These are phyloP conservation scores for Stagonosporopsis cucurbitacearum DNA, from an alignment of 2,329 filamentous ascomycete species.

Conservation along the genomic window DNA sequence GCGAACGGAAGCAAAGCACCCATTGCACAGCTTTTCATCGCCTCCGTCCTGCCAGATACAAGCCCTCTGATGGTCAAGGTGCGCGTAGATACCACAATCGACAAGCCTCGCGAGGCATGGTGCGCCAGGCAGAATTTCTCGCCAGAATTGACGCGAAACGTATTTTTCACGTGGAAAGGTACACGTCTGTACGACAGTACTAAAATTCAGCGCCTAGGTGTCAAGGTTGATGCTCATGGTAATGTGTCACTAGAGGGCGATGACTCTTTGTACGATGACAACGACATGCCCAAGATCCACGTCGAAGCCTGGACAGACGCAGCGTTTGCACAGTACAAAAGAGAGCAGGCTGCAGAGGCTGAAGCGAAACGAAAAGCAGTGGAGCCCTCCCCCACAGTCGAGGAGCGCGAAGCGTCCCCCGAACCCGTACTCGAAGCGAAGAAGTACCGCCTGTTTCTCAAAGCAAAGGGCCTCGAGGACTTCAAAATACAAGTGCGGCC, in stretches of 20 bases:
- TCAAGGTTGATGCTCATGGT: slow-evolving; percentile 57
- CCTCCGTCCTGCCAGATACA: slow-evolving; percentile 68
- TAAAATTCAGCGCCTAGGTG: slow-evolving; percentile 56
- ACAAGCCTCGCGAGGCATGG: slow-evolving; percentile 73
- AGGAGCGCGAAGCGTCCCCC: slow-evolving; percentile 27
- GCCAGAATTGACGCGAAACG: slow-evolving; percentile 56
- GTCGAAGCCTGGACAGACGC: slow-evolving; percentile 79
- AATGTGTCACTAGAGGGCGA: slow-evolving; percentile 46
- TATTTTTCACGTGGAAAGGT: slow-evolving; percentile 82
- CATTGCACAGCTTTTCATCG: slow-evolving; percentile 70
- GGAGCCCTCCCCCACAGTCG: slow-evolving; percentile 30
- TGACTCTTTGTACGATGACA: slow-evolving; percentile 59
- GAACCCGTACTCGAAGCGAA: slow-evolving; percentile 28
- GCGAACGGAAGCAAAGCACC: slow-evolving; percentile 22
- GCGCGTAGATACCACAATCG: slow-evolving; percentile 70
- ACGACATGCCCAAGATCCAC: slow-evolving; percentile 63
- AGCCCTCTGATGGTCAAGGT: slow-evolving; percentile 68
- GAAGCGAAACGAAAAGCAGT: slow-evolving; percentile 48
- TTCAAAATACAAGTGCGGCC: slow-evolving; percentile 58
- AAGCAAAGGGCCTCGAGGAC: slow-evolving; percentile 58
- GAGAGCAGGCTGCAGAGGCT: slow-evolving; percentile 35
- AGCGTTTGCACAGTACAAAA: slow-evolving; percentile 62
- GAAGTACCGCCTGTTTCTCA: slow-evolving; percentile 58
- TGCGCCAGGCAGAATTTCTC: slow-evolving; percentile 65
- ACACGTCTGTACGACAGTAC: slow-evolving; percentile 77